These are phyloP conservation scores for Massarina eburnea DNA, from an alignment of 2,329 filamentous ascomycete genomes.

Conservation along the genomic window DNA sequence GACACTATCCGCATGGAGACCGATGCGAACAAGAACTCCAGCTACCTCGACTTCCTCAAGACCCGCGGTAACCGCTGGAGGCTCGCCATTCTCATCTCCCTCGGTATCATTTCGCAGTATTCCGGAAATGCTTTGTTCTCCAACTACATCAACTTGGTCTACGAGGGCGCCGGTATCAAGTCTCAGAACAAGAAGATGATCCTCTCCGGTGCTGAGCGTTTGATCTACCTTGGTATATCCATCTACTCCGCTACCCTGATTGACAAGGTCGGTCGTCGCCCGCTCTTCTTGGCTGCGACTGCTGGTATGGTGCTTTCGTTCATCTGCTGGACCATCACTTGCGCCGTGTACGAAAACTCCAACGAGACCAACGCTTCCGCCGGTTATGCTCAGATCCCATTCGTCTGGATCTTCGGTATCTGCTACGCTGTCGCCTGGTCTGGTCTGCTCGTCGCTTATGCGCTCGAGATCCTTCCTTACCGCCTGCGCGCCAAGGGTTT, in stretches of 20 bases:
- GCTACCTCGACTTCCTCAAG: slow-evolving; percentile 62
- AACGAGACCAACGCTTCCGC: slow-evolving; percentile 37
- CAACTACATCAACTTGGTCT: slow-evolving; percentile 66
- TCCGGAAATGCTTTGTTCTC: slow-evolving; percentile 67
- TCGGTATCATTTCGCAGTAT: slow-evolving; percentile 69
- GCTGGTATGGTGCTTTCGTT: slow-evolving; percentile 39
- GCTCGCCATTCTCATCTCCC: slow-evolving; percentile 62
- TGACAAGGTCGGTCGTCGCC: slow-evolving; percentile 58
- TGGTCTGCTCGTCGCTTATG: slow-evolving; percentile 58
- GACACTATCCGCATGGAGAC: slow-evolving; percentile 63
- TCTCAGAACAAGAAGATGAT: slow-evolving; percentile 40
- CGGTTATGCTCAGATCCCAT: slow-evolving; percentile 51
- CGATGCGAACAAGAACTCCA: slow-evolving; percentile 50
- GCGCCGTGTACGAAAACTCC: slow-evolving; percentile 14
- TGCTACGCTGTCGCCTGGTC: slow-evolving; percentile 62
- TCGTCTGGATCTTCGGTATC: slow-evolving; percentile 54
- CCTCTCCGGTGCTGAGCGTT: slow-evolving; percentile 58
- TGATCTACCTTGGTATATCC: slow-evolving; percentile 60
- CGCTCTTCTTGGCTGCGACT: slow-evolving; percentile 55
- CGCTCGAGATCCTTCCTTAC: slow-evolving; percentile 53
- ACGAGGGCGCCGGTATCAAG: slow-evolving; percentile 62
- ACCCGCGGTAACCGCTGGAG: slow-evolving; percentile 67
- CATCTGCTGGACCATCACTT: slow-evolving; percentile 42
- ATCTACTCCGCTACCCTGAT: slow-evolving; percentile 58
- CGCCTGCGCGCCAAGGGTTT: slow-evolving; percentile 53